Evolutionary conservation across 2,329 filamentous ascomycete species (phyloP).

Genomic region (Colletotrichum tanaceti): DNA sequence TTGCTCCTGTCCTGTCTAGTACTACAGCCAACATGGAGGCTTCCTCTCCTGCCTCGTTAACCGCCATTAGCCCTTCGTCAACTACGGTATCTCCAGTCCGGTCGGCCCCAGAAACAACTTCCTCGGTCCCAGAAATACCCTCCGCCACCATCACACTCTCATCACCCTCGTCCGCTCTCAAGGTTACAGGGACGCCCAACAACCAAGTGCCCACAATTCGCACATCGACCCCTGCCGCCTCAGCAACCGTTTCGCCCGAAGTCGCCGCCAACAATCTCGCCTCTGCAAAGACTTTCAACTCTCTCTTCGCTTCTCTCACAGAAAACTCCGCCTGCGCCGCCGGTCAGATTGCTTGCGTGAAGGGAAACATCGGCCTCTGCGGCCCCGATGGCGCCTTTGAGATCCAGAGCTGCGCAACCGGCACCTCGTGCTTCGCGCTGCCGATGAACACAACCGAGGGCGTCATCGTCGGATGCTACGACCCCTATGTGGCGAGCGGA

Average conservation of each 20-base stretch:
- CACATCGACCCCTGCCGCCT: slow-evolving; percentile 50
- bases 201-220: slow-evolving; percentile 57
- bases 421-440: slow-evolving; percentile 62
- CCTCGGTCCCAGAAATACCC: neutral
- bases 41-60: neutral
- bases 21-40: slow-evolving; percentile 8
- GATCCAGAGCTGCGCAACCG: slow-evolving; percentile 52
- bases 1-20: slow-evolving; percentile 6
- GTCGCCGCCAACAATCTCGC: slow-evolving; percentile 60
- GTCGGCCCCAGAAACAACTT: neutral
- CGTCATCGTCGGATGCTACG: slow-evolving; percentile 61
- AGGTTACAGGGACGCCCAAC: slow-evolving; percentile 52
- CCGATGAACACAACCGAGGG: slow-evolving; percentile 63
- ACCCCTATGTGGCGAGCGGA: slow-evolving; percentile 53
- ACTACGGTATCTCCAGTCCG: neutral
- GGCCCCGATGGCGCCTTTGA: slow-evolving; percentile 54
- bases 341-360: slow-evolving; percentile 65
- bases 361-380: slow-evolving; percentile 62
- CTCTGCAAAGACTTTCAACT: slow-evolving; percentile 59
- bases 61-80: neutral
- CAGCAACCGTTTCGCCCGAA: slow-evolving; percentile 55
- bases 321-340: slow-evolving; percentile 58
- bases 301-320: slow-evolving; percentile 57
- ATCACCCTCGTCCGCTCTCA: slow-evolving; percentile 2
- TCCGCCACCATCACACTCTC: neutral